Base-by-base conservation (phyloP, 2,329 filamentous ascomycete genomes). In the Curvularia sp. region DNA sequence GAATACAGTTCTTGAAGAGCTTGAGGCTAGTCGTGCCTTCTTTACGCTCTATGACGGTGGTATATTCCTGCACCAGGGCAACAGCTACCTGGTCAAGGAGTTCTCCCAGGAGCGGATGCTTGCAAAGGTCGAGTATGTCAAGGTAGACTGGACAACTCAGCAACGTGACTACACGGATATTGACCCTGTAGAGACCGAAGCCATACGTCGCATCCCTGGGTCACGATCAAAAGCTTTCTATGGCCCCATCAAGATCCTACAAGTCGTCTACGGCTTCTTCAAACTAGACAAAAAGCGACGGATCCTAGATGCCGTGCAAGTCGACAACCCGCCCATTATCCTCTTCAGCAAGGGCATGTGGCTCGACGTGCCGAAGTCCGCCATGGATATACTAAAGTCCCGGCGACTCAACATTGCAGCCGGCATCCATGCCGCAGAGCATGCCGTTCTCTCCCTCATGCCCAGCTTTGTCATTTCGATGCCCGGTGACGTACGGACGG, bases 31-130 rank as follows among this genome's bases (percentile, higher is more conserved):
- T 1, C 88, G 95, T n/a, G 94, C 94, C 1, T 94, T 92, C 66
- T 98, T 97, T 77, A 97, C 93, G 1, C 86, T 99, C 59, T 99
- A 99, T 76, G 94, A 98, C 75, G 95, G 95, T 12, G 95, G 92
- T 44, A 97, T 99, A 62, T 99, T 96, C 79, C 83, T 99, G 5
- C 95, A 99, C 70, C 95, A 99, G 78, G 95, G 95, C n/a, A 88
- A 88, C 63, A 94, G 89, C 1, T 99, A 97, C 72, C 84, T 98
- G 2, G 91, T 99, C 52, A 90, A 92, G 67, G 93, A 98, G 68
- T 93, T 98, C 71, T 86, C 86, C 62, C 89, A 91, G 0, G 91
- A 95, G 33, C 85, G 85, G 60, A 89, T 88, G 71, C 88, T 97
- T 66, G 95, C 95, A 4, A 90, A 90, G 65, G 95, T 99, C 4